Base-by-base conservation (phyloP, 202 grass and related monocot species). In the Elaeis oleifera region DNA sequence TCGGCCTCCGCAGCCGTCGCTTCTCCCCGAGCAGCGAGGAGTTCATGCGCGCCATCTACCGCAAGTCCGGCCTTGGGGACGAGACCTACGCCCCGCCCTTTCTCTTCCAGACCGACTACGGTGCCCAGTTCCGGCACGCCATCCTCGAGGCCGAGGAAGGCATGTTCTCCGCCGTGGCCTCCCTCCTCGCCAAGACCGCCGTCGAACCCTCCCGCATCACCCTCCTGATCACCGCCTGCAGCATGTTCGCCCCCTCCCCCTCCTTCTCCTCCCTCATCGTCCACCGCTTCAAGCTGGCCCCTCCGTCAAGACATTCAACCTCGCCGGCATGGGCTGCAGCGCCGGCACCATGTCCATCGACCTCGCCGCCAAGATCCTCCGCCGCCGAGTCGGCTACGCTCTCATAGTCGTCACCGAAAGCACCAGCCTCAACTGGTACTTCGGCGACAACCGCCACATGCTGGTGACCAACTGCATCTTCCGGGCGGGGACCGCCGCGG, bases 401-500 rank as follows among this genome's bases (percentile, higher is more conserved):
- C 65, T 68, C n/a, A 68, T 68, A 24, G 65, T 68, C n/a, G 65
- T 68, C 26, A 68, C 51, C n/a, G 65, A 68, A 51, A 55, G 25
- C 65, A 68, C 64, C 51, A 36, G 64, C 25, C 64, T 55, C 26
- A 68, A 68, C 23, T 32, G 51, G 51, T 68, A 68, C 51, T 55
- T 55, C 64, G 64, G 64, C 16, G 23, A 55, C 64, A 68, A 68
- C 64, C 64, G 51, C 1, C 65, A 18, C 21, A 27, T 50, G 65
- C 63, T 65, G 20, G 63, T 65, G 49, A 65, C 63, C 22, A 65
- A 65, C 49, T 65, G 63, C 49, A 65, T 68, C 65, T 68, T 68
- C 65, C 51, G 65, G 9, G n/a, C 16, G 65, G 65, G 65, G 50
- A 54, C 51, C 3, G 50, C 64, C 14, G 51, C 64, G 26, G 64